These are phyloP conservation scores for Lentinula detonsa DNA, from an alignment of 768 basidiomycete species.

Conservation along the genomic window DNA sequence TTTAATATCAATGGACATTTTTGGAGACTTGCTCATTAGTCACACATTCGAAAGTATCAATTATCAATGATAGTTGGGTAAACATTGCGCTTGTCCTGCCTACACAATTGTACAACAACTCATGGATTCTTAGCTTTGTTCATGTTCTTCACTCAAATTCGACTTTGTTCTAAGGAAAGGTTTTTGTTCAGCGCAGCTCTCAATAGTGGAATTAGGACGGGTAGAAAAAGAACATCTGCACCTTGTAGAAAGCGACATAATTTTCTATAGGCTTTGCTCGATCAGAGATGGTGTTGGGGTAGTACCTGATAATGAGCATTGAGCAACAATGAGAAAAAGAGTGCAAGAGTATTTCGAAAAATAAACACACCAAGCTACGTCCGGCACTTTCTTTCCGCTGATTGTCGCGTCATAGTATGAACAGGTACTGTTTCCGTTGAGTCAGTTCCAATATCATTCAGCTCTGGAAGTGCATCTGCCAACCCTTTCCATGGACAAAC, in stretches of 20 bases:
- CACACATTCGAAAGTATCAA: not conserved
- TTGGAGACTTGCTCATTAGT: not conserved
- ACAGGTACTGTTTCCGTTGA: not conserved
- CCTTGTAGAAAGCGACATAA: conserved; percentile 79
- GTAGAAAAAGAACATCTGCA: conserved; percentile 11
- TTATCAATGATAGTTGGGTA: not conserved
- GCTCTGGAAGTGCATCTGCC: conserved; percentile 9
- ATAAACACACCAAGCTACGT: conserved; percentile 58
- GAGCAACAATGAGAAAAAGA: not conserved
- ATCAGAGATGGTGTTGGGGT: conserved; percentile 45
- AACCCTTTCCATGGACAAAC: conserved; percentile 74
- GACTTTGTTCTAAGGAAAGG: conserved; percentile 30
- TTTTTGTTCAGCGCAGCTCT: not conserved
- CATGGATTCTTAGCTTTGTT: not conserved
- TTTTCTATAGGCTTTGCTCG: conserved; percentile 58
- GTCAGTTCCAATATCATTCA: not conserved
- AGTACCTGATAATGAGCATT: conserved; percentile 47
- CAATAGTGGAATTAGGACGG: too few relatives aligned
- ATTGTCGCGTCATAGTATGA: conserved; percentile 59
- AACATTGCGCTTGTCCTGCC: not conserved
- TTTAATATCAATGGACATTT: not conserved
- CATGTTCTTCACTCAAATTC: conserved; percentile 18
- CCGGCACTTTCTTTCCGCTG: conserved; percentile 40
- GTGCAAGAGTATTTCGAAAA: not conserved
- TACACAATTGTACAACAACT: not conserved